Conservation (phyloP, 1,139 yeast genomes). For the Geotrichum carabidarum region DNA sequence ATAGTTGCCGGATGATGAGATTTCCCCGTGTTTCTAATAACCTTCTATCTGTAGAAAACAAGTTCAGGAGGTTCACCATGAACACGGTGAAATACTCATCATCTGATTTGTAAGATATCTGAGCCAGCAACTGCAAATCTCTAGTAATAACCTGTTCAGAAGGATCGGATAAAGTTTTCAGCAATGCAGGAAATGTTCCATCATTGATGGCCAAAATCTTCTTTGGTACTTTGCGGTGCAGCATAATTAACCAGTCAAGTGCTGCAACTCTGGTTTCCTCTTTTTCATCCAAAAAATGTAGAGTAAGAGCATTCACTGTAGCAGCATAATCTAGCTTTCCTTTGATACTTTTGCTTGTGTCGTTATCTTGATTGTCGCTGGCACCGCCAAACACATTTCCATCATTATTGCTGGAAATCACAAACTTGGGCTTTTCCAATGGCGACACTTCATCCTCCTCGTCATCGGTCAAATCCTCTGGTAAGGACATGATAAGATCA, state of each 20-base stretch:
- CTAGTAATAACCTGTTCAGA: constrained; percentile 78
- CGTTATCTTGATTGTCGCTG: background rate
- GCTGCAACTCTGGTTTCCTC: constrained; percentile 82
- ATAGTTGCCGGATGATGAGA: constrained; percentile 75
- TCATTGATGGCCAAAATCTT: constrained; percentile 54
- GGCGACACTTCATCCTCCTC: background rate
- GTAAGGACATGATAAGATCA: constrained; percentile 41
- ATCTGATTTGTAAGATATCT: constrained; percentile 69
- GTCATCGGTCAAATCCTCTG: constrained; percentile 25
- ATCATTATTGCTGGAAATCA: constrained; percentile 25
- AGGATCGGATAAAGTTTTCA: constrained; percentile 79
- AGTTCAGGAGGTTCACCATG: constrained; percentile 61
- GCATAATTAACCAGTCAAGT: constrained; percentile 83
- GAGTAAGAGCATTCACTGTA: constrained; percentile 55
- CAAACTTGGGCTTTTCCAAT: constrained; percentile 21
- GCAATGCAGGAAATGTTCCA: constrained; percentile 67
- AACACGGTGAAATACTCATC: constrained; percentile 75
- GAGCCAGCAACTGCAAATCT: constrained; percentile 71
- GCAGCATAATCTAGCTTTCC: constrained; percentile 49
- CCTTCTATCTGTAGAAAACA: constrained; percentile 64
- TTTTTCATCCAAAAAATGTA: constrained; percentile 62
- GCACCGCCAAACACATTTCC: constrained; percentile 26
- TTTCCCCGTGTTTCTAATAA: constrained; percentile 70
- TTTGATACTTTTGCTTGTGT: constrained; percentile 11
- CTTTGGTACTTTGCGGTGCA: constrained; percentile 68